A percentile compares a stretch with the other conserved stretches of the same genome.
Evolutionary conservation across 805 yeast genomes (phyloP).

Genomic region (Ogataea salicorniae): DNA sequence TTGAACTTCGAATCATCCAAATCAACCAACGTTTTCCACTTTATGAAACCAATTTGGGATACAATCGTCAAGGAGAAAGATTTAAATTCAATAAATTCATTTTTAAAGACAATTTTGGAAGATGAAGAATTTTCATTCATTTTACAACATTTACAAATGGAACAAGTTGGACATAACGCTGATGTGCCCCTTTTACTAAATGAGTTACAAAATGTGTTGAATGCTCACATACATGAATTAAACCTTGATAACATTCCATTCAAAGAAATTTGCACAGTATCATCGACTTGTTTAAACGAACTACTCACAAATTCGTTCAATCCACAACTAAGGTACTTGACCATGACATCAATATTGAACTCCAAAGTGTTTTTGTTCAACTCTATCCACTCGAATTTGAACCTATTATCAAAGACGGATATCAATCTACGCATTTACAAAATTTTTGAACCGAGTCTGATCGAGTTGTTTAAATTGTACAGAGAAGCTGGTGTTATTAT

Average conservation of each 20-base stretch:
- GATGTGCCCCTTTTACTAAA: conserved; percentile 10
- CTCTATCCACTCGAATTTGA: conserved; percentile 19
- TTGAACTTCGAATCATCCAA: conserved; percentile 4
- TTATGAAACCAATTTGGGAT: conserved; percentile 21
- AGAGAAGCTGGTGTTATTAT: conserved; percentile 70
- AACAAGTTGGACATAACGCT: conserved; percentile 1
- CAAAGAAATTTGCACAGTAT: conserved; percentile 39
- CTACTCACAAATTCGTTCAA: conserved; percentile 34
- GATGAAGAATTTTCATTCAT: conserved; percentile 24
- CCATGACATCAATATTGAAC: conserved; percentile 38
- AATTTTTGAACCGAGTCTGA: conserved; percentile 43
- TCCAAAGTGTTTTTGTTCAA: conserved; percentile 31
- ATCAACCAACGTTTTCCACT: conserved; percentile 12
- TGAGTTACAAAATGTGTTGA: conserved; percentile 13
- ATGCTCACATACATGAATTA: conserved; percentile 18
- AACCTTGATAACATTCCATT: conserved; percentile 28
- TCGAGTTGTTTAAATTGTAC: conserved; percentile 59
- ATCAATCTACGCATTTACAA: conserved; percentile 27
- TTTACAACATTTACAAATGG: conserved; percentile 7
- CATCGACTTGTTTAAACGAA: conserved; percentile 2
- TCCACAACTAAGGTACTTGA: conserved; percentile 39
- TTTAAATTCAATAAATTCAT: conserved; percentile 11
- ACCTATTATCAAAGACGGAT: conserved; percentile 4
- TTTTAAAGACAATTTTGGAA: conserved; percentile 16
- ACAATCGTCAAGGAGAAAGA: conserved; percentile 1